Evolutionary conservation across 495 filamentous ascomycete species (phyloP).

Genomic region (Echria macrotheca): DNA sequence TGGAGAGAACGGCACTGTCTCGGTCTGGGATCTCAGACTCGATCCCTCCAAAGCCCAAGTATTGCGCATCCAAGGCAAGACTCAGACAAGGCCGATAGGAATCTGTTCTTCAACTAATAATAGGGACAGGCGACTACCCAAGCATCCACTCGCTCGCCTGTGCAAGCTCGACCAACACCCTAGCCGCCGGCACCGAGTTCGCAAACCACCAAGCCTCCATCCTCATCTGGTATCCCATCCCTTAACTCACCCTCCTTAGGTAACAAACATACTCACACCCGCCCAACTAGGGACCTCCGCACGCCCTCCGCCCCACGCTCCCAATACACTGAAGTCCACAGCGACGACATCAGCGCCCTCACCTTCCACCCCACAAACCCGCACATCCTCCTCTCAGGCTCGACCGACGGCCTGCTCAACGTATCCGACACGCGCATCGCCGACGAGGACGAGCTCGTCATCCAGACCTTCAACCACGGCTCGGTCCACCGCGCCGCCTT

Average conservation of each 20-base stretch:
- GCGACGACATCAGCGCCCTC: conserved; percentile 85
- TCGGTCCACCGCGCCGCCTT: conserved; percentile 86
- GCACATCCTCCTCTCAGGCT: conserved; percentile 70
- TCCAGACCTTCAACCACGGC: conserved; percentile 82
- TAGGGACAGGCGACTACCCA: conserved; percentile 28
- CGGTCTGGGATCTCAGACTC: conserved; percentile 52
- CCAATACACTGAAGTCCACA: conserved; percentile 80
- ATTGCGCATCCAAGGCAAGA: conserved; percentile 41
- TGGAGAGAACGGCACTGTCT: conserved; percentile 57
- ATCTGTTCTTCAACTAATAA: conserved; percentile 14
- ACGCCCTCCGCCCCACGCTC: conserved; percentile 46
- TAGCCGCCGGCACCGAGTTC: conserved; percentile 78
- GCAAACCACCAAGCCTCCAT: conserved; percentile 67
- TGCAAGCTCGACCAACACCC: conserved; percentile 47
- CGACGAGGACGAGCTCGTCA: conserved; percentile 81
- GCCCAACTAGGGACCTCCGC: conserved; percentile 59
- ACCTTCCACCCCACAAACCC: conserved; percentile 63
- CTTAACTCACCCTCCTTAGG: not conserved
- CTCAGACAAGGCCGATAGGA: no score
- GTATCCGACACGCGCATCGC: conserved; percentile 68
- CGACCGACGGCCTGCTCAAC: conserved; percentile 88
- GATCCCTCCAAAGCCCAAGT: conserved; percentile 29
- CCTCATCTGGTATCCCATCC: conserved; percentile 63
- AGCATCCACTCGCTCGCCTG: conserved; percentile 67
- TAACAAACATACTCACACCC: not conserved